Conservation (phyloP, 148 eudicot genomes). For the Rheum nobile region DNA sequence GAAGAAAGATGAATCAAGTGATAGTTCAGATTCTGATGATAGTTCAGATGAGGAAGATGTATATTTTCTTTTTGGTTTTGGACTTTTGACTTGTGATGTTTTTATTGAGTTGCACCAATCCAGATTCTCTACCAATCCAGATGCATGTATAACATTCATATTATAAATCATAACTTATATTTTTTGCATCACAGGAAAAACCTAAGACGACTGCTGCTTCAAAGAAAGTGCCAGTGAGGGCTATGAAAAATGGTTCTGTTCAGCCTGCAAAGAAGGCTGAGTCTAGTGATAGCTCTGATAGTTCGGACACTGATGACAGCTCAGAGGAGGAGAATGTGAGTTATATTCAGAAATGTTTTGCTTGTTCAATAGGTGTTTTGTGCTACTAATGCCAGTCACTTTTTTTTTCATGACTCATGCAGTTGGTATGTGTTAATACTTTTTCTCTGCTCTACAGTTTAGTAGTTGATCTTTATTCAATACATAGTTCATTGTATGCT, state of each 20-base stretch:
- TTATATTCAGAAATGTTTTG: not conserved
- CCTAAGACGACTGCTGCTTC: not conserved
- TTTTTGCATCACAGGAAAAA: not conserved
- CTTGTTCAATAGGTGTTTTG: not conserved
- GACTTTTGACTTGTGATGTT: not conserved
- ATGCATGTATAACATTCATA: too few relatives aligned
- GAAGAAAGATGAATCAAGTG: not conserved
- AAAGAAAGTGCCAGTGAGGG: not conserved
- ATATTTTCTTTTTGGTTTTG: not conserved
- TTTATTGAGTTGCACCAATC: not conserved
- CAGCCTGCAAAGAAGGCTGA: slow-evolving; percentile 10
- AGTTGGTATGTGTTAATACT: too few relatives aligned
- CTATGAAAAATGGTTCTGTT: not conserved
- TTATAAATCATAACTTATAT: not conserved
- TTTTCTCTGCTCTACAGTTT: too few relatives aligned
- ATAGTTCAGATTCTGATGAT: slow-evolving; percentile 9
- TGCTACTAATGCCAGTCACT: too few relatives aligned
- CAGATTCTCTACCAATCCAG: not conserved
- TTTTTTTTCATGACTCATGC: too few relatives aligned
- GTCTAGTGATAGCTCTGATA: slow-evolving; percentile 22
- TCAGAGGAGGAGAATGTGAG: slow-evolving; percentile 5
- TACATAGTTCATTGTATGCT: too few relatives aligned
- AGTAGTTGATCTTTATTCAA: too few relatives aligned
- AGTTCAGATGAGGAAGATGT: slow-evolving; percentile 9
- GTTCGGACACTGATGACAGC: slow-evolving; percentile 9